A percentile compares a stretch with the other conserved stretches of the same genome.
Conservation (phyloP, 768 basidiomycete genomes). For the Ramaria sp. region DNA sequence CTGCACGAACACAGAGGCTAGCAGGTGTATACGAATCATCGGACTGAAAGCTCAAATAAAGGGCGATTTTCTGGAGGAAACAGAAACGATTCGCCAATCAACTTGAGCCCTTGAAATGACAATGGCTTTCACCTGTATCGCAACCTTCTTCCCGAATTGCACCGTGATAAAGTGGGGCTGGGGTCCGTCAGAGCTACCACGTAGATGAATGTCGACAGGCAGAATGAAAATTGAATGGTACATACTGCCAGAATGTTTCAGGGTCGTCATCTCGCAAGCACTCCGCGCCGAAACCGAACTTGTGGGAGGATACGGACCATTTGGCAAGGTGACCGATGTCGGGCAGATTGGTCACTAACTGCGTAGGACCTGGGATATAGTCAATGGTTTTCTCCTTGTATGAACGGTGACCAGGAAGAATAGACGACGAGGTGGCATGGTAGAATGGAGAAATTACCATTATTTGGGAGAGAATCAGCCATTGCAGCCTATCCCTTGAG, state of each 20-base stretch:
- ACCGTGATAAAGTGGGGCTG: conserved; percentile 95
- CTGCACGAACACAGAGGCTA: conserved; percentile 81
- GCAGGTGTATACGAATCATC: conserved; percentile 98
- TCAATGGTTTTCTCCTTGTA: neutral
- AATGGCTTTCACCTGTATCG: conserved; percentile 59
- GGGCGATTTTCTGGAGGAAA: conserved; percentile 72
- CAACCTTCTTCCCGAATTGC: conserved; percentile 84
- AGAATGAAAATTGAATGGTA: conserved; percentile 11
- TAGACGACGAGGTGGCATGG: neutral
- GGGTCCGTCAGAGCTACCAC: conserved; percentile 74
- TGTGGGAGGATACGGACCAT: conserved; percentile 95
- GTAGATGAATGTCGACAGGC: neutral
- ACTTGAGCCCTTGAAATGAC: neutral
- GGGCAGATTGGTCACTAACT: conserved; percentile 23
- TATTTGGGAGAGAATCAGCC: conserved; percentile 6
- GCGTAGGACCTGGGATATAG: conserved; percentile 4
- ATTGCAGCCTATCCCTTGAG: no score
- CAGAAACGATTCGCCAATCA: neutral
- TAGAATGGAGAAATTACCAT: neutral
- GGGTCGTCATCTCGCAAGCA: conserved; percentile 82
- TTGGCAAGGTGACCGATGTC: conserved; percentile 82
- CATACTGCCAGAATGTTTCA: conserved; percentile 97
- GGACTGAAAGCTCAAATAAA: conserved; percentile 65
- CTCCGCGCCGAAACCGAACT: conserved; percentile 93
- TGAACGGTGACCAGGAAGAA: neutral